Evolutionary conservation across 306 rosid species (phyloP).

Genomic region (Rosa multiflora): DNA sequence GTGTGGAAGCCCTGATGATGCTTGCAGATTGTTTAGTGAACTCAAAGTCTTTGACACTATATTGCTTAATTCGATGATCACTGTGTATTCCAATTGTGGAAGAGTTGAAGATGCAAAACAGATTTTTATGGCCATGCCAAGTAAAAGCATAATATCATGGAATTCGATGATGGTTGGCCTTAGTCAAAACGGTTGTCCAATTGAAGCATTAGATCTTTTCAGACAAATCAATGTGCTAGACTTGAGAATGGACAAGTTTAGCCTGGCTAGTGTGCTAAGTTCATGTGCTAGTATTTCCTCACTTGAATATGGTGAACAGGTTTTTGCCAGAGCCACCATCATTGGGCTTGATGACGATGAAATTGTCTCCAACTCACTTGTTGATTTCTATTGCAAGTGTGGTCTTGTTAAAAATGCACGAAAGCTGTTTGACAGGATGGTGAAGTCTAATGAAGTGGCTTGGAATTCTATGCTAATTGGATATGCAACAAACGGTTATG

Average conservation of each 20-base stretch:
- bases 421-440: slow-evolving; percentile 54
- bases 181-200: slow-evolving; percentile 58
- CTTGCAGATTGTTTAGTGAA: slow-evolving; percentile 70
- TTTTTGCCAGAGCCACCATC: slow-evolving; percentile 54
- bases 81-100: slow-evolving; percentile 61
- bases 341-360: slow-evolving; percentile 59
- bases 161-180: slow-evolving; percentile 72
- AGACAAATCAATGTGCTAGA: slow-evolving; percentile 52
- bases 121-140: slow-evolving; percentile 51
- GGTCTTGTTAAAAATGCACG: slow-evolving; percentile 58
- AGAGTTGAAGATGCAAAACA: slow-evolving; percentile 68
- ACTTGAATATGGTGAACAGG: slow-evolving; percentile 68
- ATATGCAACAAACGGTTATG: slow-evolving; percentile 79
- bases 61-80: slow-evolving; percentile 74
- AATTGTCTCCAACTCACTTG: slow-evolving; percentile 59
- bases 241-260: slow-evolving; percentile 65
- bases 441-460: slow-evolving; percentile 57
- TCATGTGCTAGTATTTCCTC: slow-evolving; percentile 66
- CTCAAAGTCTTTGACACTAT: slow-evolving; percentile 58
- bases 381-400: slow-evolving; percentile 76
- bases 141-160: slow-evolving; percentile 74
- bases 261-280: slow-evolving; percentile 64
- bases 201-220: slow-evolving; percentile 61
- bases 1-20: slow-evolving; percentile 54
- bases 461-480: slow-evolving; percentile 87